Base-by-base conservation (phyloP, 2,329 filamentous ascomycete species). In the Colletotrichum limetticola region DNA sequence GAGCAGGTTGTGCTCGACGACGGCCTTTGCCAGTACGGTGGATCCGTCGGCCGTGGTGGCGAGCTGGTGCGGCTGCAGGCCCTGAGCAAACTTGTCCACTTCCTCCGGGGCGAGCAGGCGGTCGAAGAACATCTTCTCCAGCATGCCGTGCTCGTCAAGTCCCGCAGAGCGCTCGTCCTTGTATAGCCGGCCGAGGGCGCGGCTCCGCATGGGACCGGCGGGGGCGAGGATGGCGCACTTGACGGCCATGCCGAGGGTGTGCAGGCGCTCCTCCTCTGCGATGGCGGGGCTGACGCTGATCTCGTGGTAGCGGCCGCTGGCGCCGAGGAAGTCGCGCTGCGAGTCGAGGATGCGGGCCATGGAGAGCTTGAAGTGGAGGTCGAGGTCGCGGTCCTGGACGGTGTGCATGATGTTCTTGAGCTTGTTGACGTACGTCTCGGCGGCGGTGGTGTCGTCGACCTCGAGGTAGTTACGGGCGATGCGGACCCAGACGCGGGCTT, bases 81-180 rank as follows among this genome's bases (percentile, higher is more conserved):
- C 92, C 77, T 93, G 87, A 0, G 95, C 93, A 79, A 99, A 99
- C 68, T 94, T 92, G 49, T 92, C 91, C 55, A 98, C 95, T 84
- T 99, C 97, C n/a, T 87, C 89, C 0, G 93, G 91, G 0, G 91
- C 90, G 61, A 99, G 87, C 4, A 99, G 87, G 6, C 95, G 91
- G 82, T 98, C 95, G 61, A 98, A 88, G 82, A 97, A 98, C 91
- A 99, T 98, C 86, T 98, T 98, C 86, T 98, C 97, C 16, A 99
- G 86, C 66, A 99, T 98, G 61, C 91, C 87, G 79, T 93, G 96
- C 83, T 98, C 94, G 37, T 92, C 90, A 2, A 97, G 89, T 62
- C 91, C 90, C 4, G 87, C 86, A 0, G 94, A 89, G 35, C 97
- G 91, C 76, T 98, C 97, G 82, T 99, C 97, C 83, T 97, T 98